Conservation (phyloP, 2,329 filamentous ascomycete species). For the Stachybotrys elegans region DNA sequence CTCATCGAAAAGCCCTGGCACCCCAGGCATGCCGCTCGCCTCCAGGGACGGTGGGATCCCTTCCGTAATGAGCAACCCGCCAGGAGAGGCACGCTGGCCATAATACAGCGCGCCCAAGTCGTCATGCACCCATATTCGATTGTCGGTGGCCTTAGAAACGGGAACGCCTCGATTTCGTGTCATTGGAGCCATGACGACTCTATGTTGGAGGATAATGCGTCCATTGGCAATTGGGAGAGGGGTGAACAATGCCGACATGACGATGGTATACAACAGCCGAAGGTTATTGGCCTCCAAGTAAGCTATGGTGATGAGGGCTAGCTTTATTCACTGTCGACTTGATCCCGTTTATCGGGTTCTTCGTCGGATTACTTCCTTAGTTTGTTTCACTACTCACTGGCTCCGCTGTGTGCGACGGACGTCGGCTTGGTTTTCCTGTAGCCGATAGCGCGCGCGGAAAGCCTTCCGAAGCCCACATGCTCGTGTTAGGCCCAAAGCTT, state of each 20-base stretch:
- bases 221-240: constrained; percentile 32
- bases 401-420: too few species aligned
- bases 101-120: constrained; percentile 38
- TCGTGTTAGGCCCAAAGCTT: too few species aligned
- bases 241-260: constrained; percentile 21
- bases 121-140: constrained; percentile 43
- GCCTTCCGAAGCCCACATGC: too few species aligned
- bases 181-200: constrained; percentile 46
- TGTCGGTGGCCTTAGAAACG: constrained; percentile 33
- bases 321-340: too few species aligned
- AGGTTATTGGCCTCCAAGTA: too few species aligned
- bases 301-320: too few species aligned
- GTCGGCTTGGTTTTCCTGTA: too few species aligned
- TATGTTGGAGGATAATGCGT: constrained; percentile 42
- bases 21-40: constrained; percentile 33
- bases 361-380: too few species aligned
- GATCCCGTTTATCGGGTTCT: too few species aligned
- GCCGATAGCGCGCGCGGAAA: too few species aligned
- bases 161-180: constrained; percentile 49
- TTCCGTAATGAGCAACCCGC: constrained; percentile 38
- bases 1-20: constrained; percentile 52
- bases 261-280: too few species aligned
- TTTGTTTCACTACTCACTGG: too few species aligned
- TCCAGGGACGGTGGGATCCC: constrained; percentile 42
- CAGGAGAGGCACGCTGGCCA: constrained; percentile 32